Evolutionary conservation across 192 early-diverging fungal species (phyloP).

Genomic region (Coemansia sp.): DNA sequence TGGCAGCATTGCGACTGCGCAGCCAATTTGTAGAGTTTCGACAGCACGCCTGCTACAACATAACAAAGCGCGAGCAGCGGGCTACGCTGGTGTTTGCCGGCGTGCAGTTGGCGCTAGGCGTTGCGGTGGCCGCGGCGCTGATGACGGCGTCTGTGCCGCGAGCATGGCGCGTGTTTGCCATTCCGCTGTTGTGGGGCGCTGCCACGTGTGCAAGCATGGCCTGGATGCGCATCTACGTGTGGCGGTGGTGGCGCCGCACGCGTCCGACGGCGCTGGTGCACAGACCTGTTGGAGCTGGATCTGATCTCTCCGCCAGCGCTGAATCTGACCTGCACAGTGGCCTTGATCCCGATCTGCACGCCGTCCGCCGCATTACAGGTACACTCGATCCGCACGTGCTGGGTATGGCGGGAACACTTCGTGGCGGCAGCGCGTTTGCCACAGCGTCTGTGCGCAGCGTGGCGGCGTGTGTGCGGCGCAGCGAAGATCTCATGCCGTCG

Average conservation of each 20-base stretch:
- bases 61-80: conserved; percentile 17
- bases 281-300: background rate
- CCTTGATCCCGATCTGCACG: conserved; percentile 1
- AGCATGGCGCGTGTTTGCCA: conserved; percentile 23
- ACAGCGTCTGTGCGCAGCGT: background rate
- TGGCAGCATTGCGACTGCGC: conserved; percentile 21
- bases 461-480: background rate
- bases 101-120: conserved; percentile 11
- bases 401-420: conserved; percentile 1
- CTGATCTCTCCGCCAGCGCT: no score
- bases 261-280: conserved; percentile 18
- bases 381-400: conserved; percentile 12
- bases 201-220: conserved; percentile 1
- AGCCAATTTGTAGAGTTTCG: conserved; percentile 28
- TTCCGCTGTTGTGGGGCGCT: conserved; percentile 14
- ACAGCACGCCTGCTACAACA: conserved; percentile 28
- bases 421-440: background rate
- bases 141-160: background rate
- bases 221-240: conserved; percentile 25
- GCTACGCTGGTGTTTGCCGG: background rate
- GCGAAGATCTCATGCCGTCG: background rate
- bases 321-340: background rate
- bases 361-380: conserved; percentile 19
- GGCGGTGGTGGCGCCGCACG: conserved; percentile 22
- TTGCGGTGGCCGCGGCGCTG: conserved; percentile 7